Evolutionary conservation across 2,329 filamentous ascomycete species (phyloP), one percentile per base, ranked within the genome.

Genomic region (Trichoderma hamatum): DNA sequence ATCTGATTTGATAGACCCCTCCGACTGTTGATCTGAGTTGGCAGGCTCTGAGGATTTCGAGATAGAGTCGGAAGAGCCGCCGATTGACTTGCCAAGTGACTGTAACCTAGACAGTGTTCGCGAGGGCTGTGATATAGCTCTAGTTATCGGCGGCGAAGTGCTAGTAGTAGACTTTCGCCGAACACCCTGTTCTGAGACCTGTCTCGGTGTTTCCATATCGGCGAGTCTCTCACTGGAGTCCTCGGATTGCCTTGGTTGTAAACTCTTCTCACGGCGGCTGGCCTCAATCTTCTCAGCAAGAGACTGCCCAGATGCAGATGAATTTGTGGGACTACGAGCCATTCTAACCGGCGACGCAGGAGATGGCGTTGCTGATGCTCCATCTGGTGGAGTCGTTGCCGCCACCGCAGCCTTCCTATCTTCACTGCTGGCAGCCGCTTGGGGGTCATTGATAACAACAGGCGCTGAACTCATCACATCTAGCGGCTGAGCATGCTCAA

Each of bases 1-100:
- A 71, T 97, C 92, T 39, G 80, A 80, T 73, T 85, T 86, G 68
- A 79, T 72, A 26, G 82, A 79, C 10, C 81, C 80, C 54, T 83
- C 83, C 3, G 78, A 55, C 39, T 71, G 61, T 43, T 73, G 70
- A 43, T 79, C 76, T 6, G 73, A 58, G 11, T 69, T 61, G 4
- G 65, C 39, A 64, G 65, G 59, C 19, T 76, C 76, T 1, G 73
- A 59, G 9, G 69, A 76, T 71, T 71, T 79, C 69, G 72, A 69
- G 71, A 71, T 80, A 16, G 68, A 71, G 14, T 84, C 80, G 61
- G 79, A 80, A 5, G 77, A 70, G 4, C 78, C 78, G 4, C 78
- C 78, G 10, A 77, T 72, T 21, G 80, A 77, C 74, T 84, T 86
- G 28, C 80, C 78, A 36, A 82, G 75, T 2, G 85, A 82, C 70